Conservation (phyloP, 2,329 filamentous ascomycete species). For the Colletotrichum abscissum region DNA sequence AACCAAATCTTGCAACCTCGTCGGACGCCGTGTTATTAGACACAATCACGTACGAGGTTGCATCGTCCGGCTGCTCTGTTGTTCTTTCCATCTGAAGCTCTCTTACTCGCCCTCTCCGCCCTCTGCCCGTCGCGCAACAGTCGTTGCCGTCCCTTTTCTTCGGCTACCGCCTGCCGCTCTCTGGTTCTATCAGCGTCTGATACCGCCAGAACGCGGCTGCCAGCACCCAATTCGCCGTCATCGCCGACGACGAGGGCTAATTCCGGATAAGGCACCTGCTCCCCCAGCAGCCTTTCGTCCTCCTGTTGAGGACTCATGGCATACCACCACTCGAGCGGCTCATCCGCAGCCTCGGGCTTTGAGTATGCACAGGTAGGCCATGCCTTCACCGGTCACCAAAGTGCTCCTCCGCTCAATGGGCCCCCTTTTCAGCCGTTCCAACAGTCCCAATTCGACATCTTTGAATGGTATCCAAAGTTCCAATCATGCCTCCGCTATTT, state of each 20-base stretch:
- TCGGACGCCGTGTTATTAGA: conserved; percentile 34
- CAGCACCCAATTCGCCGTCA: background rate
- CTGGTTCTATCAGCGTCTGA: background rate
- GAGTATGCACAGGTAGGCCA: conserved; percentile 36
- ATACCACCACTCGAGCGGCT: conserved; percentile 30
- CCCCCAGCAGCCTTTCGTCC: background rate
- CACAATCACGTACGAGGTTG: conserved; percentile 20
- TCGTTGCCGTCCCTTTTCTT: background rate
- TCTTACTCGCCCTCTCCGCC: background rate
- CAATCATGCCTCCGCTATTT: conserved; percentile 93
- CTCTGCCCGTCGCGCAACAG: background rate
- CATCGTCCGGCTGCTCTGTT: background rate
- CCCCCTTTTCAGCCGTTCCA: conserved; percentile 54
- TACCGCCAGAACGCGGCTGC: background rate
- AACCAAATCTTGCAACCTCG: conserved; percentile 13
- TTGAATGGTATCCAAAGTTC: conserved; percentile 93
- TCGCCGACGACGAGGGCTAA: background rate
- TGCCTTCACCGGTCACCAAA: conserved; percentile 15
- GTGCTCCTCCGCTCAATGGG: conserved; percentile 24
- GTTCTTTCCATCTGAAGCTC: background rate
- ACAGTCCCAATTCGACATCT: conserved; percentile 76
- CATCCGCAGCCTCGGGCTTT: conserved; percentile 34
- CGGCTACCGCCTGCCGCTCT: background rate
- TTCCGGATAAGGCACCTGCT: background rate
- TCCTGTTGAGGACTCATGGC: conserved; percentile 27